Evolutionary conservation across 805 yeast species (phyloP).

Genomic region (Candida pseudoglaebosa): DNA sequence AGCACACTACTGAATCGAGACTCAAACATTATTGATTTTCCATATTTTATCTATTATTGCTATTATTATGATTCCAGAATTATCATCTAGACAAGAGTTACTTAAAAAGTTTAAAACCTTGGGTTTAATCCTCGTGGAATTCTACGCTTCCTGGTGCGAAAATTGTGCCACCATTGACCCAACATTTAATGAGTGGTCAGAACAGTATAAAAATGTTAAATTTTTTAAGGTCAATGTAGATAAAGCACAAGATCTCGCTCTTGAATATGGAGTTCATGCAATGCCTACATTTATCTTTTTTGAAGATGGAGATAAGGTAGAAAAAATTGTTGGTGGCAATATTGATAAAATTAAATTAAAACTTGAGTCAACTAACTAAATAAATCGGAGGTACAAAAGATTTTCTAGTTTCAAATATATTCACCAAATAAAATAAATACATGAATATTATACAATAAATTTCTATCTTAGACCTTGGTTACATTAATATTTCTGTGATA

Average conservation of each 20-base stretch:
- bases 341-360: conserved; percentile 28
- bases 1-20: background rate
- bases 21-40: background rate
- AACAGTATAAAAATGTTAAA: conserved; percentile 42
- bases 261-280: conserved; percentile 58
- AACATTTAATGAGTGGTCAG: conserved; percentile 29
- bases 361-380: background rate
- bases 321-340: conserved; percentile 64
- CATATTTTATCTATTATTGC: background rate
- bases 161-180: conserved; percentile 43
- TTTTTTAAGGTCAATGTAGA: conserved; percentile 75
- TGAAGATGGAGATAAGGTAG: conserved; percentile 55
- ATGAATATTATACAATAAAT: background rate
- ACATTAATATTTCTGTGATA: too few species aligned
- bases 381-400: too few species aligned
- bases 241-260: conserved; percentile 53
- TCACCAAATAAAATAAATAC: conserved; percentile 1
- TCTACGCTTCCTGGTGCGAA: conserved; percentile 44
- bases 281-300: conserved; percentile 73
- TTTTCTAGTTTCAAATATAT: background rate
- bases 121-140: conserved; percentile 33
- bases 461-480: background rate
- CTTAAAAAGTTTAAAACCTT: conserved; percentile 13
- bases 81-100: background rate
- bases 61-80: background rate